phyloP scores from a whole-genome alignment of 768 basidiomycete genomes.

The Hydnum rufescens region DNA sequence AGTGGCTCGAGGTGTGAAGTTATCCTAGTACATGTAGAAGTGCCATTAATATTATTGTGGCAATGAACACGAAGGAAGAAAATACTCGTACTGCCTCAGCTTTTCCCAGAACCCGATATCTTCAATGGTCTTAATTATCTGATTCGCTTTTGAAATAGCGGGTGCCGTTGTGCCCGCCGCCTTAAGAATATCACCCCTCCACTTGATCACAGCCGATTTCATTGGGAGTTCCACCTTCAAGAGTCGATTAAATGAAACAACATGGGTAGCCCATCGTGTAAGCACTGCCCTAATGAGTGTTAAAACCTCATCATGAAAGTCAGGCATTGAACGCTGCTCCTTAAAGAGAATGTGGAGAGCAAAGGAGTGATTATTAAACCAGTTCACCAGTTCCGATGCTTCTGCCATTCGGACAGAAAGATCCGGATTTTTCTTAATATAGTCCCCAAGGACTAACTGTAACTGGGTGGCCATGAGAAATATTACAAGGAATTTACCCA shows the following conservation, averaged over 20 bases:
- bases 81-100: too few species aligned
- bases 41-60: too few species aligned
- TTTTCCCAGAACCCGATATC: too few species aligned
- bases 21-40: too few species aligned
- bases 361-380: constrained; percentile 1
- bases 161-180: too few species aligned
- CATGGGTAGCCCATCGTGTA: neutral
- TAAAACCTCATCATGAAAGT: neutral
- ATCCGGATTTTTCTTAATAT: neutral
- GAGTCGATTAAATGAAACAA: neutral
- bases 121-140: too few species aligned
- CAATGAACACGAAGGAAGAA: too few species aligned
- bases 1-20: too few species aligned
- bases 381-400: neutral
- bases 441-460: neutral
- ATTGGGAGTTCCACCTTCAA: too few species aligned
- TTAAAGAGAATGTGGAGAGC: neutral
- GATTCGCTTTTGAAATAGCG: too few species aligned
- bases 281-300: neutral
- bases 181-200: too few species aligned
- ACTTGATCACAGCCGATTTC: too few species aligned
- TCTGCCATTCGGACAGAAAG: neutral
- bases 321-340: neutral
- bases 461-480: neutral
- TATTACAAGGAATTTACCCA: neutral